These are phyloP conservation scores for Mortierella sp. DNA, from an alignment of 371 early-diverging fungal genomes.

Conservation along the genomic window DNA sequence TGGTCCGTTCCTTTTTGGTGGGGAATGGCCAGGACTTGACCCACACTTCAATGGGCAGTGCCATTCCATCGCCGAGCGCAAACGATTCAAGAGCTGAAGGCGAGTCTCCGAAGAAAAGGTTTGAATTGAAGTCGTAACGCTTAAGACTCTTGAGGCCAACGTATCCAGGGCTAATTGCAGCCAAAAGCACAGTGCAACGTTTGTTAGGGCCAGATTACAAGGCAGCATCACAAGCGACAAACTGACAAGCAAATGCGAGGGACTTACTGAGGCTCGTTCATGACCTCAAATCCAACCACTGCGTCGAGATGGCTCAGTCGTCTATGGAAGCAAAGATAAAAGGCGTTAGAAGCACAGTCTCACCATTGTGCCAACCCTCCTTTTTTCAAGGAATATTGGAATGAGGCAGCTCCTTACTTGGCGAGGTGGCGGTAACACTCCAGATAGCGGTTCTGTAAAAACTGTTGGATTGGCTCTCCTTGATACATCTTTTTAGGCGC, in stretches of 20 bases:
- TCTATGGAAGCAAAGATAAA: constrained; percentile 54
- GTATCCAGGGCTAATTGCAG: constrained; percentile 67
- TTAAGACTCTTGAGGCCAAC: constrained; percentile 74
- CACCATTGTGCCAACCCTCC: background rate
- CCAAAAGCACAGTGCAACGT: background rate
- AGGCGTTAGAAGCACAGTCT: constrained; percentile 44
- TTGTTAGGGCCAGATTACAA: background rate
- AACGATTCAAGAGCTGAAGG: constrained; percentile 82
- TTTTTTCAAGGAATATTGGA: background rate
- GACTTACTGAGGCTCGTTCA: constrained; percentile 87
- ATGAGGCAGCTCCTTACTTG: constrained; percentile 19
- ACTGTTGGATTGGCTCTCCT: constrained; percentile 69
- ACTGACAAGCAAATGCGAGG: background rate
- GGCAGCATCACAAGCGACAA: background rate
- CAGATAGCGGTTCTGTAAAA: constrained; percentile 66
- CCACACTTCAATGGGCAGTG: constrained; percentile 77
- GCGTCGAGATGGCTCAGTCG: constrained; percentile 74
- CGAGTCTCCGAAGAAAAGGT: constrained; percentile 75
- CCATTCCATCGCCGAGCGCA: constrained; percentile 75
- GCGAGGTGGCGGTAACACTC: constrained; percentile 70
- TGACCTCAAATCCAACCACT: constrained; percentile 82
- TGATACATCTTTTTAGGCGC: constrained; percentile 71
- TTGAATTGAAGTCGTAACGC: constrained; percentile 74
- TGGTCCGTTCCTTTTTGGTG: constrained; percentile 67
- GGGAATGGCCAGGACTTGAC: constrained; percentile 84